Conservation (phyloP, 192 early-diverging fungal genomes). For the Geranomyces michiganensis region DNA sequence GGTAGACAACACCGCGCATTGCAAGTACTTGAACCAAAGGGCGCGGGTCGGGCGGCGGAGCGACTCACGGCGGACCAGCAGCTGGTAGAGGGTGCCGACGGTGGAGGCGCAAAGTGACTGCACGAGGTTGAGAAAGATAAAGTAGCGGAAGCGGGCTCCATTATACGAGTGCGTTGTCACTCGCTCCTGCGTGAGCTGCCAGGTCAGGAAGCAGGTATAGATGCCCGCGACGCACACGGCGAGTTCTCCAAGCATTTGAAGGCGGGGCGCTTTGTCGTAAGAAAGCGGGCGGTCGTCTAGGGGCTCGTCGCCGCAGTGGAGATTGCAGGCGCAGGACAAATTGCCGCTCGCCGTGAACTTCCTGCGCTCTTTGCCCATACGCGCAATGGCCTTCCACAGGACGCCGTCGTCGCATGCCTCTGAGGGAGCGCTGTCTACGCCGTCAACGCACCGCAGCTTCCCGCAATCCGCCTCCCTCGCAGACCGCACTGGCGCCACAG, state of each 20-base stretch:
- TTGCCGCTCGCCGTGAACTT: too few relatives aligned
- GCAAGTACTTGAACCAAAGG: slow-evolving; percentile 58
- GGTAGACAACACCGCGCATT: slow-evolving; percentile 75
- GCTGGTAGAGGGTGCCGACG: slow-evolving; percentile 77
- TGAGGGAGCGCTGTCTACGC: too few relatives aligned
- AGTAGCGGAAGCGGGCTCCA: slow-evolving; percentile 81
- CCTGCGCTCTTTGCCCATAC: too few relatives aligned
- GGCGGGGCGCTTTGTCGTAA: too few relatives aligned
- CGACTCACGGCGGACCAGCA: slow-evolving; percentile 47
- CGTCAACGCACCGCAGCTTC: too few relatives aligned
- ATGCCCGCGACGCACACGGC: slow-evolving; percentile 77
- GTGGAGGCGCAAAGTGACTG: slow-evolving; percentile 79
- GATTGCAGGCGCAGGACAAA: too few relatives aligned
- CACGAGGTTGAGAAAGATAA: slow-evolving; percentile 87
- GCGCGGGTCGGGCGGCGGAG: slow-evolving; percentile 34
- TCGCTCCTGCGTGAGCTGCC: slow-evolving; percentile 93
- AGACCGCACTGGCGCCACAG: too few relatives aligned
- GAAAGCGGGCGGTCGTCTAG: too few relatives aligned
- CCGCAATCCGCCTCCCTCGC: too few relatives aligned
- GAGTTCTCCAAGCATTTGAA: slow-evolving; percentile 48
- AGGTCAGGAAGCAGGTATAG: slow-evolving; percentile 94
- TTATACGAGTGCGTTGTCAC: slow-evolving; percentile 84
- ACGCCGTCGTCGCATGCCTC: too few relatives aligned
- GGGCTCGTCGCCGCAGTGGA: too few relatives aligned
- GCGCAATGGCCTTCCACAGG: too few relatives aligned